Evolutionary conservation across 768 basidiomycete genomes (phyloP), one percentile per base, ranked within the genome.

Genomic region (Naganishia vaughanmartiniae): DNA sequence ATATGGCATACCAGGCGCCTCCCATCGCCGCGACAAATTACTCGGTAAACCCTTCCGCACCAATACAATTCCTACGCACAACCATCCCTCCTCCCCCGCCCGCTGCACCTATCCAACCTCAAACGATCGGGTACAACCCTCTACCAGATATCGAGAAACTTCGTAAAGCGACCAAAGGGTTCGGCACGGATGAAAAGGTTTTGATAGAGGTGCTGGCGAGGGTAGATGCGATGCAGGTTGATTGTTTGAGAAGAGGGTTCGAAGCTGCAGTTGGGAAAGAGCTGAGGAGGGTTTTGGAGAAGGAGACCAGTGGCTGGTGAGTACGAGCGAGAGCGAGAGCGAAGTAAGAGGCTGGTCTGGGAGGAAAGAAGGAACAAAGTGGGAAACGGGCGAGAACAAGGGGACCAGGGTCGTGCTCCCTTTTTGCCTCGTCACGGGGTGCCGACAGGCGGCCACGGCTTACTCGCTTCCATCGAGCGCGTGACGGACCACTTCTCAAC

Each of bases 141-240:
- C 63, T 70, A 60, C 78, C 79, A 51, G 82, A 83, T 65, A 77
- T 77, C 7, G 78, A 82, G 48, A 70, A 80, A 14, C 72, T 83
- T 26, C 36, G 81, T 26, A 82, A 81, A 63, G 83, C 83, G 14
- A 82, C 81, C 34, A 83, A 83, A 73, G 82, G 80, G 24, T 76
- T 74, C 55, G 75, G 75, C 51, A 76, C 75, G 69, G 79, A 81
- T 68, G 79, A 81, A 63, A 67, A 69, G 17, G 71, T 75, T 12
- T 39, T 82, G 30, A 80, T 82, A 42, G 76, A 78, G 65, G 76
- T 75, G 0, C 72, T 82, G 12, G 36, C 76, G 5, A 75, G 79
- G 0, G 71, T 81, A 0, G 79, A 80, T 65, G 72, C 80, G 15
- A 78, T 79, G 73, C 76, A 82, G 71, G 76, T 82, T 66, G 77